These are phyloP conservation scores for Hawksworthiomyces lignivorus DNA, from an alignment of 2,329 filamentous ascomycete genomes.

Conservation along the genomic window DNA sequence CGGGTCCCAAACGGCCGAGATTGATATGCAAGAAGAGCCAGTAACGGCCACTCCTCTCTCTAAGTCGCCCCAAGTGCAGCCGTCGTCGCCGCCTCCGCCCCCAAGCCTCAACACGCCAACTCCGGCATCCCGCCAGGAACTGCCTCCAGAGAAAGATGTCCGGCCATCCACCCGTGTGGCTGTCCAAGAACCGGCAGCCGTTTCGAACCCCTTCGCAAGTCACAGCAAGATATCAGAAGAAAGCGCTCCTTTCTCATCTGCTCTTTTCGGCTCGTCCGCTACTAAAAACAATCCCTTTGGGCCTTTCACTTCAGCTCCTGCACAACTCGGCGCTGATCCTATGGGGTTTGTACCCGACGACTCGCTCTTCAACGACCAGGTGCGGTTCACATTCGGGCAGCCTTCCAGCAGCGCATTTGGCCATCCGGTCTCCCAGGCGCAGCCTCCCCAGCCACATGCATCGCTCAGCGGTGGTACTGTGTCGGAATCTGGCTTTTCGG, in stretches of 20 bases:
- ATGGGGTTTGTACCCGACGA: slow-evolving; percentile 10
- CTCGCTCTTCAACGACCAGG: slow-evolving; percentile 5
- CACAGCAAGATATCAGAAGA: background rate
- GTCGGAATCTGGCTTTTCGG: too few species aligned
- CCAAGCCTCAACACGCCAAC: background rate
- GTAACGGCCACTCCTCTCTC: background rate
- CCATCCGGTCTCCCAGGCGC: too few species aligned
- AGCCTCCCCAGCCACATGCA: too few species aligned
- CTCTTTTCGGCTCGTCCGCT: slow-evolving; percentile 4
- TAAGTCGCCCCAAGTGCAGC: background rate
- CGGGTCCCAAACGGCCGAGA: slow-evolving; percentile 22
- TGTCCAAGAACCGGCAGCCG: background rate
- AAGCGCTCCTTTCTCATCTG: background rate
- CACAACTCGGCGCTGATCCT: background rate
- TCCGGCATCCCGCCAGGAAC: background rate
- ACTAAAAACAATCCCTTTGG: background rate
- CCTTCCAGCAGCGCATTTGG: too few species aligned
- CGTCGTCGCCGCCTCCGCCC: background rate
- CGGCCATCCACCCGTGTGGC: background rate
- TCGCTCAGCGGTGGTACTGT: too few species aligned
- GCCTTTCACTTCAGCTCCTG: background rate
- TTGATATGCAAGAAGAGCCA: slow-evolving; percentile 8
- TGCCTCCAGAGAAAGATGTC: background rate
- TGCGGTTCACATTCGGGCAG: slow-evolving; percentile 12
- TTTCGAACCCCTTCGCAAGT: slow-evolving; percentile 2